phyloP scores from a whole-genome alignment of 164 flowering plant genomes.

The Euptelea pleiosperma region DNA sequence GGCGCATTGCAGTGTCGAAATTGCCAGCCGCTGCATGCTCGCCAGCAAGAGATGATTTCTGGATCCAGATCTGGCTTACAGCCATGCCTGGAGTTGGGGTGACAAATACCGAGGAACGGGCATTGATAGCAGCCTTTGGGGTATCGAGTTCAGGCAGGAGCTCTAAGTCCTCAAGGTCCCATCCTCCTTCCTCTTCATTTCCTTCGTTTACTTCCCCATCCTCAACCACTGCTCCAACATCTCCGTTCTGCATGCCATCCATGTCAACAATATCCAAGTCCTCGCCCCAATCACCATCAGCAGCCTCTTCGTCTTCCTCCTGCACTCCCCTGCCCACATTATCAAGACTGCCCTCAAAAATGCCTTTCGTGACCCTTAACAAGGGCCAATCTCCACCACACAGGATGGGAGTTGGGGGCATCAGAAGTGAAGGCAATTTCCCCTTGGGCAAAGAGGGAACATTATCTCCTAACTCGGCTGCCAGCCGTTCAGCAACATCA shows the following conservation, averaged over 20 bases:
- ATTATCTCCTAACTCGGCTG: constrained; percentile 32
- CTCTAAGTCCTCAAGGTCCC: constrained; percentile 38
- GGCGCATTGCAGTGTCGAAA: constrained; percentile 43
- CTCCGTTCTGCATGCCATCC: constrained; percentile 28
- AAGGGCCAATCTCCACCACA: constrained; percentile 46
- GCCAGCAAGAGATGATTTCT: constrained; percentile 39
- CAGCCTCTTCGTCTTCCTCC: constrained; percentile 34
- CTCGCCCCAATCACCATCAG: constrained; percentile 36
- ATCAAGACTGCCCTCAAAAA: constrained; percentile 39
- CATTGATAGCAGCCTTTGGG: constrained; percentile 18
- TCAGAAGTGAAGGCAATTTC: constrained; percentile 29
- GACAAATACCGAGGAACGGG: constrained; percentile 25
- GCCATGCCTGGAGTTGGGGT: constrained; percentile 40
- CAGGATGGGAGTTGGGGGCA: constrained; percentile 31
- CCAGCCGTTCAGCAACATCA: constrained; percentile 34
- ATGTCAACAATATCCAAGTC: constrained; percentile 30
- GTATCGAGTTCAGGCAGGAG: constrained; percentile 36
- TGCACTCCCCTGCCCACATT: constrained; percentile 24
- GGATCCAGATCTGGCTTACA: constrained; percentile 41
- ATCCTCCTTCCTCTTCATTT: constrained; percentile 34
- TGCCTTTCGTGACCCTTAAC: constrained; percentile 37
- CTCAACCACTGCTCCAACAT: constrained; percentile 18
- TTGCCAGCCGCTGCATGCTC: constrained; percentile 42
- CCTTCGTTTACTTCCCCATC: constrained; percentile 28
- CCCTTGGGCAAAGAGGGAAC: constrained; percentile 28